Evolutionary conservation across 805 yeast genomes (phyloP).

Genomic region (Starmerella bombi): DNA sequence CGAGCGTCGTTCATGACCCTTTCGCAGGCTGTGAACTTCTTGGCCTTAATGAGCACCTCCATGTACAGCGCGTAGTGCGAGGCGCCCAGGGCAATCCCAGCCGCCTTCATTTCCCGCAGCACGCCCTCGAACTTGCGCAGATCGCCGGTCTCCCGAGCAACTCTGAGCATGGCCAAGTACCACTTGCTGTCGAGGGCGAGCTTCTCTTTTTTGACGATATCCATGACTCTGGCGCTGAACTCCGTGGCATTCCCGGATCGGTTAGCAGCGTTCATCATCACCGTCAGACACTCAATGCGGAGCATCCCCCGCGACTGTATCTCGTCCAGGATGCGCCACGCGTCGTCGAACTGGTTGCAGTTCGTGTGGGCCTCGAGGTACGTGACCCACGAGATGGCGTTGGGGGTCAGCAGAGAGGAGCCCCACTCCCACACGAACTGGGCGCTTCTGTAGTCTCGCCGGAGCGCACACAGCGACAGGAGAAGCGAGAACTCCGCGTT

Average conservation of each 20-base stretch:
- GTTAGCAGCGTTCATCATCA: slow-evolving; percentile 18
- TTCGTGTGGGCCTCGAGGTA: slow-evolving; percentile 26
- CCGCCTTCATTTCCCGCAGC: slow-evolving; percentile 21
- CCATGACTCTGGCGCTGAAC: slow-evolving; percentile 1
- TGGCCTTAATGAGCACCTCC: slow-evolving; percentile 12
- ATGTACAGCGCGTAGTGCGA: slow-evolving; percentile 23
- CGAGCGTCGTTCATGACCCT: slow-evolving; percentile 13
- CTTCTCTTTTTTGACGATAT: slow-evolving; percentile 18
- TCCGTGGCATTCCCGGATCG: slow-evolving; percentile 9
- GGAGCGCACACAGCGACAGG: slow-evolving; percentile 23
- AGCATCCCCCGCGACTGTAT: slow-evolving; percentile 17
- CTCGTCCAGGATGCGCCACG: slow-evolving; percentile 24
- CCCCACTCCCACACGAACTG: slow-evolving; percentile 23
- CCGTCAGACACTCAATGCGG: slow-evolving; percentile 21
- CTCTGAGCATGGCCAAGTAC: slow-evolving; percentile 25
- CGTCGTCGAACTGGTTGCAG: slow-evolving; percentile 24
- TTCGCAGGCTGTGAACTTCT: slow-evolving; percentile 14
- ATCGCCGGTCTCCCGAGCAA: slow-evolving; percentile 27
- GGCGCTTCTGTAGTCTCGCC: slow-evolving; percentile 23
- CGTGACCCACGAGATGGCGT: slow-evolving; percentile 25
- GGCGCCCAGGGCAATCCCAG: slow-evolving; percentile 10
- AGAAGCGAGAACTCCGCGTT: slow-evolving; percentile 21
- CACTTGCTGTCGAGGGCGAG: slow-evolving; percentile 25
- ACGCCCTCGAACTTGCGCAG: slow-evolving; percentile 28
- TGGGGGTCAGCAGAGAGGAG: slow-evolving; percentile 18